Conservation (phyloP, 352 stramenopile genomes). For the Hyaloperonospora brassicae region DNA sequence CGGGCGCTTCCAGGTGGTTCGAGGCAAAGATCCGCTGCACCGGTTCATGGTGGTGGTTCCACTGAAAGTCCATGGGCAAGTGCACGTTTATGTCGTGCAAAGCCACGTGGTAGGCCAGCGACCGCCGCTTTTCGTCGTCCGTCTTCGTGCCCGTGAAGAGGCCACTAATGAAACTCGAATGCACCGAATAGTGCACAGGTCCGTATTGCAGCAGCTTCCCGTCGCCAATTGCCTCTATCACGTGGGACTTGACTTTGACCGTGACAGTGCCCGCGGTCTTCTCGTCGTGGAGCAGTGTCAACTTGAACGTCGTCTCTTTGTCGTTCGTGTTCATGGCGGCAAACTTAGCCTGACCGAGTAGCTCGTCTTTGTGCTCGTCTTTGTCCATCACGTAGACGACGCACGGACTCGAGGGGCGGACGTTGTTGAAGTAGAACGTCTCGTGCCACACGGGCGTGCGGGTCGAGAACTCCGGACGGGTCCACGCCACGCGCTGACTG, state of each 20-base stretch:
- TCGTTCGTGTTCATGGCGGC: no score
- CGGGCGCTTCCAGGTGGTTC: no score
- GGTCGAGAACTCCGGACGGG: constrained; percentile 24
- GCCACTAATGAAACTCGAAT: constrained; percentile 20
- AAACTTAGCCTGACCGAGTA: no score
- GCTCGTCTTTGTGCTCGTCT: no score
- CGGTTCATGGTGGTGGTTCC: no score
- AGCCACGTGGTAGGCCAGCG: no score
- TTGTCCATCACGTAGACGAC: constrained; percentile 1
- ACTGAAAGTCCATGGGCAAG: no score
- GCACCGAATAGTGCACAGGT: constrained; percentile 29
- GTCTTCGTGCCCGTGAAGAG: background rate
- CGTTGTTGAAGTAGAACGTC: constrained; percentile 32
- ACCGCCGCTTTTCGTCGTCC: no score
- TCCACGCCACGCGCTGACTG: constrained; percentile 18
- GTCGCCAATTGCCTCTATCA: background rate
- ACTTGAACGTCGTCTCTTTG: no score
- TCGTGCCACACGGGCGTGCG: constrained; percentile 29
- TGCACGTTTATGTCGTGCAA: no score
- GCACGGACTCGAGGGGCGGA: constrained; percentile 19
- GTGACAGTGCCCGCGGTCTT: constrained; percentile 18
- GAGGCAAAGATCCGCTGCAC: no score
- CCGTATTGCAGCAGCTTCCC: constrained; percentile 18
- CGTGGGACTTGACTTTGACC: constrained; percentile 23
- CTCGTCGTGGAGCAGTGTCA: background rate